These are phyloP conservation scores for Gossypium gossypioides DNA, from an alignment of 441 rosid species.

Conservation along the genomic window DNA sequence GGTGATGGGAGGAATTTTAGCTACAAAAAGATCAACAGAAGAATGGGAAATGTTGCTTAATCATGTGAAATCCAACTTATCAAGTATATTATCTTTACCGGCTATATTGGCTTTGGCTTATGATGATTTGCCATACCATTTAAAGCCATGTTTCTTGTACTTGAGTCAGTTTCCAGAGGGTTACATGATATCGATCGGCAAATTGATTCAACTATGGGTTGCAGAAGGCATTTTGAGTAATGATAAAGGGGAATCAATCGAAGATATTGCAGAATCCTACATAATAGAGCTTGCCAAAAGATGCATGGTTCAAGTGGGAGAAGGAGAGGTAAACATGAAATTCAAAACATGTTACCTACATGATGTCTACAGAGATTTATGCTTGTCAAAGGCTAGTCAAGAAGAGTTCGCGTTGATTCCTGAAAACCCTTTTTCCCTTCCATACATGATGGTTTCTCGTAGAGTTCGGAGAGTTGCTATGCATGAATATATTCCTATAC, in stretches of 20 bases:
- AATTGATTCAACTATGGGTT: conserved; percentile 16
- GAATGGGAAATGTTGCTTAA: no score
- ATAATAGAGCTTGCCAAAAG: conserved; percentile 26
- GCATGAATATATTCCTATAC: conserved; percentile 6
- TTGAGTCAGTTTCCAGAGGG: conserved; percentile 24
- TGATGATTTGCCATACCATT: conserved; percentile 12
- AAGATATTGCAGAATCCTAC: conserved; percentile 26
- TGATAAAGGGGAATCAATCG: conserved; percentile 7
- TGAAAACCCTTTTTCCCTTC: neutral
- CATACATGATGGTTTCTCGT: no score
- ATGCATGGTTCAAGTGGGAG: conserved; percentile 28
- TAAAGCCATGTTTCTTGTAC: conserved; percentile 30
- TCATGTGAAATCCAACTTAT: no score
- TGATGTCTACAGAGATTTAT: conserved; percentile 30
- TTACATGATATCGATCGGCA: neutral
- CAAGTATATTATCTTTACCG: no score
- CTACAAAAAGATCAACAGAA: no score
- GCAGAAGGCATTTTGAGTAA: conserved; percentile 19
- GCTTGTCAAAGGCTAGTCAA: conserved; percentile 21
- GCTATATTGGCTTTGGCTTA: neutral
- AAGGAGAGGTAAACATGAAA: conserved; percentile 13
- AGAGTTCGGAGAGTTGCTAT: neutral
- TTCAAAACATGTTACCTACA: conserved; percentile 24
- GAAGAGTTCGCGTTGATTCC: conserved; percentile 14
- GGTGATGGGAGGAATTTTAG: no score